phyloP scores from a whole-genome alignment of 2,329 filamentous ascomycete genomes.

The Aspergillus sergii region DNA sequence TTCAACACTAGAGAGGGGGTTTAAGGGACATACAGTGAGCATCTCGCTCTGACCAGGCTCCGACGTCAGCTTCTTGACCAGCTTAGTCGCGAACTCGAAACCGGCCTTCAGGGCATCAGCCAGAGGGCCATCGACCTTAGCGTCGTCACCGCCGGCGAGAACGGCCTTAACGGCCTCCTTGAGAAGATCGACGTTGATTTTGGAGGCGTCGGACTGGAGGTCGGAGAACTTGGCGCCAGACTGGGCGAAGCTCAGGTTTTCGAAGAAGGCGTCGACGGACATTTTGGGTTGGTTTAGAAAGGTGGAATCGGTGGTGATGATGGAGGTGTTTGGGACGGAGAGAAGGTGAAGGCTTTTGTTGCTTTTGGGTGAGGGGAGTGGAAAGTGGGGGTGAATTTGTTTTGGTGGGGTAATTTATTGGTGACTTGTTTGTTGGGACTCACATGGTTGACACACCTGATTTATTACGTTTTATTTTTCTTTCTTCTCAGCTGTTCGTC shows the following conservation, averaged over 20 bases:
- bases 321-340: background rate
- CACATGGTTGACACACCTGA: background rate
- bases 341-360: background rate
- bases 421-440: conserved; percentile 3
- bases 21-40: conserved; percentile 33
- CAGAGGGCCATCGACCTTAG: conserved; percentile 20
- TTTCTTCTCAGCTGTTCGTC: background rate
- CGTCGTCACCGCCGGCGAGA: conserved; percentile 20
- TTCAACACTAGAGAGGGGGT: background rate
- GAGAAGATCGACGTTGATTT: conserved; percentile 29
- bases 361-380: background rate
- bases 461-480: background rate
- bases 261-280: conserved; percentile 31
- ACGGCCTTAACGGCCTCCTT: conserved; percentile 29
- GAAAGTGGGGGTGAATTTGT: background rate
- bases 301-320: background rate
- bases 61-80: conserved; percentile 32
- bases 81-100: conserved; percentile 35
- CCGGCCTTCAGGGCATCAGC: conserved; percentile 29
- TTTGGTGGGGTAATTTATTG: conserved; percentile 3
- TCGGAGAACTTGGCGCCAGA: conserved; percentile 31
- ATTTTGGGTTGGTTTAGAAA: conserved; percentile 19
- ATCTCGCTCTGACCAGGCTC: conserved; percentile 29
- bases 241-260: conserved; percentile 30
- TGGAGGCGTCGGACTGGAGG: conserved; percentile 29